These are phyloP conservation scores for Saccharomyces eubayanus DNA, from an alignment of 805 yeast species.

Conservation along the genomic window DNA sequence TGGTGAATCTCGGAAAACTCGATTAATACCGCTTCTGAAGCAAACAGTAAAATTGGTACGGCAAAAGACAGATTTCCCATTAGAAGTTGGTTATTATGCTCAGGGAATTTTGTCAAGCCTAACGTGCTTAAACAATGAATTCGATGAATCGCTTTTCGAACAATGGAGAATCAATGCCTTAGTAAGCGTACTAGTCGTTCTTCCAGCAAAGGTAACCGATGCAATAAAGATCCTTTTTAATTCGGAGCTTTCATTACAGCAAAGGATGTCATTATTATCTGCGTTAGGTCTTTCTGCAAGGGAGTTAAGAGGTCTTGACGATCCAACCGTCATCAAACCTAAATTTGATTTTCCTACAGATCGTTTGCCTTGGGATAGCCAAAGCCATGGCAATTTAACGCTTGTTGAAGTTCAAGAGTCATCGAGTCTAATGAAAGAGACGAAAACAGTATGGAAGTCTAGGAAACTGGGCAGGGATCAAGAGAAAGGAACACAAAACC, in stretches of 20 bases:
- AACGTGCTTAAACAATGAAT: constrained; percentile 48
- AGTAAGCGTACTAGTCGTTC: constrained; percentile 53
- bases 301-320: constrained; percentile 58
- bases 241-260: constrained; percentile 78
- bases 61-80: constrained; percentile 51
- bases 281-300: constrained; percentile 64
- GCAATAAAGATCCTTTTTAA: constrained; percentile 41
- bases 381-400: constrained; percentile 3
- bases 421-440: neutral
- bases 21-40: constrained; percentile 36
- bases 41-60: constrained; percentile 48
- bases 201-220: constrained; percentile 37
- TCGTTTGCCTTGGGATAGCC: constrained; percentile 27
- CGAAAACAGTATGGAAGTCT: constrained; percentile 28
- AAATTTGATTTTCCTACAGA: constrained; percentile 29
- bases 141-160: constrained; percentile 52
- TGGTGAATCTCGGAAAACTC: constrained; percentile 19
- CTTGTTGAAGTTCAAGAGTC: neutral
- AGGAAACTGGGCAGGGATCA: constrained; percentile 19
- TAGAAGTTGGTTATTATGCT: constrained; percentile 54
- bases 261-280: constrained; percentile 60
- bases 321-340: constrained; percentile 37
- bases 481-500: constrained; percentile 11
- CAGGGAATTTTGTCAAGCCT: constrained; percentile 44
- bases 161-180: constrained; percentile 55